Evolutionary conservation across 2,329 filamentous ascomycete species (phyloP), one percentile per base, ranked within the genome.

Genomic region (Taxawa tesnikishii): DNA sequence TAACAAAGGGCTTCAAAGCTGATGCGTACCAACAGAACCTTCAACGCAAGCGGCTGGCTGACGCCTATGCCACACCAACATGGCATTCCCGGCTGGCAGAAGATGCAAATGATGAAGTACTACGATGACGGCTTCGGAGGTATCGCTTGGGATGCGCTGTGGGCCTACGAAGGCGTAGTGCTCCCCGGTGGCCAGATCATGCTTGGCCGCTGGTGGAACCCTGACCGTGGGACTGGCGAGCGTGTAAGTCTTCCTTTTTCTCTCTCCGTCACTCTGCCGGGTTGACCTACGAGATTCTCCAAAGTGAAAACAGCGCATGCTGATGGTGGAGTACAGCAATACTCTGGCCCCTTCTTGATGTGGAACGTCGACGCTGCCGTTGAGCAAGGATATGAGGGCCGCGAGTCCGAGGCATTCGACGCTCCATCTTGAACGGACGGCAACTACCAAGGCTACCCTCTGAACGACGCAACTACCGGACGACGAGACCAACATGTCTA

Each of bases 81-180:
- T 11, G 58, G 54, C 1, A 63, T 73, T 9, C 58, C 61, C 0
- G 69, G 69, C 13, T 73, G 64, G 55, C 63, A 69, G 49, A 59
- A 67, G 18, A 51, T 73, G 34, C 65, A 60, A 1, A 63, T 73
- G 52, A 65, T 72, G 58, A 69, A 68, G 45, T 65, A 67, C 40
- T 63, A 56, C 39, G 47, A 58, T 10, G 43, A 50, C 6, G 34
- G 51, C 3, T 27, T n/a, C 5, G 41, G 39, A 14, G 39, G 4
- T 33, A 50, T 32, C 13, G 48, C 54, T 15, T 29, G 32, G 6
- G 53, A 56, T 5, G 40, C 45, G n/a, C 46, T 65, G 2, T 67
- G 62, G 60, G 62, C 60, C 2, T 65, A 66, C 24, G 63, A 67
- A 42, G 63, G 62, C 4, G 54, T 65, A 4, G 60, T 65, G 6